These are phyloP conservation scores for Thermothelomyces thermophilus DNA, from an alignment of 2,329 filamentous ascomycete species.

Conservation along the genomic window DNA sequence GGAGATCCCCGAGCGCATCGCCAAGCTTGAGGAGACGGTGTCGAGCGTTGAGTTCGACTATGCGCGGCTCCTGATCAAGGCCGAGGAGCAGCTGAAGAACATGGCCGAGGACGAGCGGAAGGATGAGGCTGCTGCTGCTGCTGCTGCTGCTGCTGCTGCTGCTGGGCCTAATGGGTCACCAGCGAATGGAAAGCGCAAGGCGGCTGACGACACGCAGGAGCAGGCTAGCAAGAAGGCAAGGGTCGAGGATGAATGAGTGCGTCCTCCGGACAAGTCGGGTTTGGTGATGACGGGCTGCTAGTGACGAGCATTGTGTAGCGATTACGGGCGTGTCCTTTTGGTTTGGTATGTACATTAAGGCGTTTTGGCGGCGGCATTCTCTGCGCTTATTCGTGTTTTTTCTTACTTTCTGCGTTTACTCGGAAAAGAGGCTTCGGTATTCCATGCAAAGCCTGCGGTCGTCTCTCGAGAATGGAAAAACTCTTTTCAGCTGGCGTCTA, in stretches of 20 bases:
- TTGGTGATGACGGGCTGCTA: background rate
- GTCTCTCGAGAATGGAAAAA: background rate
- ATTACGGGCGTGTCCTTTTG: background rate
- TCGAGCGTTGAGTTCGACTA: constrained; percentile 66
- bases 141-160: constrained; percentile 19
- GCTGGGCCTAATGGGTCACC: constrained; percentile 3
- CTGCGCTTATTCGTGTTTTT: background rate
- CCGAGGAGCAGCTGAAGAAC: constrained; percentile 31
- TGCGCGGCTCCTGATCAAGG: constrained; percentile 51
- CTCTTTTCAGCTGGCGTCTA: background rate
- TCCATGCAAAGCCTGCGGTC: no score
- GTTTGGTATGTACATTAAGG: constrained; percentile 16
- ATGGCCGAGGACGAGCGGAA: constrained; percentile 14
- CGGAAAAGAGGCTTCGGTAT: background rate
- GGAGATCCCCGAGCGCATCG: constrained; percentile 59
- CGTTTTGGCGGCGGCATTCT: constrained; percentile 7
- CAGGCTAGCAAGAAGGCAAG: constrained; percentile 41
- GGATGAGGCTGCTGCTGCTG: constrained; percentile 12
- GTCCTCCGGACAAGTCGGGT: background rate
- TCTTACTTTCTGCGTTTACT: background rate
- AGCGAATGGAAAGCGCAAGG: constrained; percentile 41
- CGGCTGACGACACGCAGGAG: constrained; percentile 25
- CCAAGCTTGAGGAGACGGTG: constrained; percentile 65
- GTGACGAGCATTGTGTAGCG: background rate
- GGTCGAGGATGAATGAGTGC: constrained; percentile 26